Evolutionary conservation across 1,284 basidiomycete species (phyloP).

Genomic region (Fomitopsis schrenkii): DNA sequence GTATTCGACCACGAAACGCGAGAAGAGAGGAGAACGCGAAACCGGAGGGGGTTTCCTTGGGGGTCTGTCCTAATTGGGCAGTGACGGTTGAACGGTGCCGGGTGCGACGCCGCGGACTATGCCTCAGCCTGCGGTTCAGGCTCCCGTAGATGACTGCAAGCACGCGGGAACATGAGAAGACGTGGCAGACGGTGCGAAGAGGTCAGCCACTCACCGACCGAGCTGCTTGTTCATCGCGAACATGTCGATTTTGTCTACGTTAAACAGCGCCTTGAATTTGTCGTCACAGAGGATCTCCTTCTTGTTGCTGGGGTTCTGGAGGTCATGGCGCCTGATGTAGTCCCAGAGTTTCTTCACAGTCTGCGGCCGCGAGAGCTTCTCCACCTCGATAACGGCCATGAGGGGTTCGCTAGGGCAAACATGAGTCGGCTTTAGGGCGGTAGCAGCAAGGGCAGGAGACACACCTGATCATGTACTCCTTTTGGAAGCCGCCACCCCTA

Average conservation of each 20-base stretch:
- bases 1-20: background rate
- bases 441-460: background rate
- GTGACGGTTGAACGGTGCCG: background rate
- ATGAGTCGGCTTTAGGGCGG: background rate
- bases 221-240: constrained; percentile 85
- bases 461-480: constrained; percentile 75
- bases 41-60: background rate
- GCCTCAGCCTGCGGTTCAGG: background rate
- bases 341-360: constrained; percentile 86
- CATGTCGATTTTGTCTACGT: constrained; percentile 78
- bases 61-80: background rate
- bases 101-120: background rate
- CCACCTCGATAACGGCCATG: constrained; percentile 50
- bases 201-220: constrained; percentile 52
- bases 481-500: constrained; percentile 62
- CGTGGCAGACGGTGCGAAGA: background rate
- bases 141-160: background rate
- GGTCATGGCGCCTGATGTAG: constrained; percentile 73
- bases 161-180: background rate
- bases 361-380: constrained; percentile 78
- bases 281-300: constrained; percentile 81
- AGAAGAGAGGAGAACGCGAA: too few species aligned
- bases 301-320: constrained; percentile 80
- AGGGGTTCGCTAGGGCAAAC: constrained; percentile 50
- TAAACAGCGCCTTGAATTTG: constrained; percentile 65